These are phyloP conservation scores for Candida tetrigidarum DNA, from an alignment of 1,139 yeast species.

Conservation along the genomic window DNA sequence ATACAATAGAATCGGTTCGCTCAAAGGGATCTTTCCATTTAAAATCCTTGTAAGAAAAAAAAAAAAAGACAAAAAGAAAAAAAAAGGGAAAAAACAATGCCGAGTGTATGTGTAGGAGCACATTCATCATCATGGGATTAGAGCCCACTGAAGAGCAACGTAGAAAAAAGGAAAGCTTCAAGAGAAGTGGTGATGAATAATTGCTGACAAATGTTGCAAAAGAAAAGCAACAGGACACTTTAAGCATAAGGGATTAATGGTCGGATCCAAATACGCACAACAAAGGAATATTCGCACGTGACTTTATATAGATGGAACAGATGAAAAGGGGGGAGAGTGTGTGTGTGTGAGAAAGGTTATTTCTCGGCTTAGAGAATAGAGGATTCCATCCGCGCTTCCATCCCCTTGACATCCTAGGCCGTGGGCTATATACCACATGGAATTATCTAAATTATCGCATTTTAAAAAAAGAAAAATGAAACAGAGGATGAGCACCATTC, in stretches of 20 bases:
- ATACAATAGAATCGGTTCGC: conserved; percentile 2
- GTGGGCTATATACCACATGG: too few species aligned
- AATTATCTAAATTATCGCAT: not conserved
- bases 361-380: too few species aligned
- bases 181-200: not conserved
- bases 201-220: conserved; percentile 1
- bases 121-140: too few species aligned
- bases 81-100: too few species aligned
- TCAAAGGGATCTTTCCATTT: conserved; percentile 3
- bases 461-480: not conserved
- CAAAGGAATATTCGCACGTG: not conserved
- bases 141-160: too few species aligned
- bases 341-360: too few species aligned
- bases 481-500: not conserved
- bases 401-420: too few species aligned
- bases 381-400: too few species aligned
- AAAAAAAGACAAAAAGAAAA: not conserved
- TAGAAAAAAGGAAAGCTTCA: not conserved
- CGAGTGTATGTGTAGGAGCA: too few species aligned
- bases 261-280: not conserved
- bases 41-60: not conserved
- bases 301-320: not conserved
- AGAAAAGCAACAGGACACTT: not conserved
- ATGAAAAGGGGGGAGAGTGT: not conserved
- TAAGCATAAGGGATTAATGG: not conserved